phyloP scores from a whole-genome alignment of 2,329 filamentous ascomycete species.

The Ophidiomyces ophidiicola region DNA sequence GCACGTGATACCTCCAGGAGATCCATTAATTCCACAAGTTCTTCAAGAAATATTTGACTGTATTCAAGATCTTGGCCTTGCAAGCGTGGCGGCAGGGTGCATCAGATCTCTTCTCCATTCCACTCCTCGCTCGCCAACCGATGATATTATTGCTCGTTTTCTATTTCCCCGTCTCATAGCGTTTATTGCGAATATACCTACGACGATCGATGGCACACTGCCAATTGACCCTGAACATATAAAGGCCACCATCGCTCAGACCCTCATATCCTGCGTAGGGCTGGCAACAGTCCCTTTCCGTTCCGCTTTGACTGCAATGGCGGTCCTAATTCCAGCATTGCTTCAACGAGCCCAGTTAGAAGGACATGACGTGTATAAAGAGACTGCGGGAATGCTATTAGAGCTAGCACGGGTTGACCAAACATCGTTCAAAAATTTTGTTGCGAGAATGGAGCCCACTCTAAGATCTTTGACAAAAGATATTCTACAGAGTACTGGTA shows the following conservation, averaged over 20 bases:
- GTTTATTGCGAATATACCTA: constrained; percentile 52
- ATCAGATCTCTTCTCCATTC: constrained; percentile 65
- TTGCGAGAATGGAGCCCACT: constrained; percentile 56
- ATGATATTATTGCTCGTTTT: constrained; percentile 61
- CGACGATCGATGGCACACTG: constrained; percentile 47
- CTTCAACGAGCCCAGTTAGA: constrained; percentile 59
- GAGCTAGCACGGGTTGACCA: constrained; percentile 71
- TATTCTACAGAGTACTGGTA: constrained; percentile 54
- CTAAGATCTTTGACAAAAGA: constrained; percentile 70
- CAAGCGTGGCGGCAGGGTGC: constrained; percentile 83
- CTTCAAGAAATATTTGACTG: constrained; percentile 76
- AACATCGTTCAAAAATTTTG: constrained; percentile 58
- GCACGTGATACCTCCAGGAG: constrained; percentile 59
- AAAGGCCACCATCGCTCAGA: constrained; percentile 57
- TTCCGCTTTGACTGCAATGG: constrained; percentile 45
- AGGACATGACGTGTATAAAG: constrained; percentile 47
- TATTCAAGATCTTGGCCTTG: constrained; percentile 47
- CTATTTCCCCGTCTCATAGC: constrained; percentile 62
- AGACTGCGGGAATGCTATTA: constrained; percentile 64
- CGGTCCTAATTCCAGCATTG: constrained; percentile 64
- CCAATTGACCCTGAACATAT: constrained; percentile 60
- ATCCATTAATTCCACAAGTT: constrained; percentile 62
- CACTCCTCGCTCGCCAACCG: constrained; percentile 47
- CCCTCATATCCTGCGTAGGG: constrained; percentile 59
- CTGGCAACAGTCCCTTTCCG: constrained; percentile 25